Evolutionary conservation across 2,329 filamentous ascomycete genomes (phyloP).

Genomic region (Akanthomyces muscarius): DNA sequence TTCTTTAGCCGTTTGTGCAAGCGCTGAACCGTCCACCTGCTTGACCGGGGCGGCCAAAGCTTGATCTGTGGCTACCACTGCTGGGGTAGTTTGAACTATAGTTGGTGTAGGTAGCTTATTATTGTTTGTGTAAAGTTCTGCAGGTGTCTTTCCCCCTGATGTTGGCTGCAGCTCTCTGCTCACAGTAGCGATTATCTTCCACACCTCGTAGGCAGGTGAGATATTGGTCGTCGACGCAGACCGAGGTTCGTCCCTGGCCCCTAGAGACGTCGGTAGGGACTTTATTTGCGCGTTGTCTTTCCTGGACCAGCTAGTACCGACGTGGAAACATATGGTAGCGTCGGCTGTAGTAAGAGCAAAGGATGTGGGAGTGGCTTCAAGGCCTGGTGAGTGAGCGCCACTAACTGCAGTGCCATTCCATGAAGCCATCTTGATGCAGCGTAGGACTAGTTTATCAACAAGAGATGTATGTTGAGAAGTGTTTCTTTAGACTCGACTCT

Average conservation of each 20-base stretch:
- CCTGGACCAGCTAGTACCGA: background rate
- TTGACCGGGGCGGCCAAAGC: background rate
- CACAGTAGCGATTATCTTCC: background rate
- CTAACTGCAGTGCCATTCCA: background rate
- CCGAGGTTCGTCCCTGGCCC: background rate
- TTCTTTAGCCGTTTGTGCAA: background rate
- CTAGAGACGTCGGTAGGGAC: background rate
- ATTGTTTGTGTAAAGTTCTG: background rate
- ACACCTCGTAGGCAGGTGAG: background rate
- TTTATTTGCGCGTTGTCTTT: background rate
- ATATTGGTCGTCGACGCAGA: background rate
- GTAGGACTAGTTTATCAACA: background rate
- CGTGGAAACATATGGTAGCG: background rate
- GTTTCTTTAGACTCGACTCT: background rate
- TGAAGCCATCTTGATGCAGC: background rate
- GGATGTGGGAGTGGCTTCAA: background rate
- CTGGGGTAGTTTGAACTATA: background rate
- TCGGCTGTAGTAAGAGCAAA: background rate
- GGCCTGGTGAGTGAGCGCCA: background rate
- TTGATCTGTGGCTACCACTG: background rate
- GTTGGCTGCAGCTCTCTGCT: background rate
- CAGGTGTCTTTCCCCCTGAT: background rate
- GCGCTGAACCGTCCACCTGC: background rate
- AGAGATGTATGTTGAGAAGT: background rate
- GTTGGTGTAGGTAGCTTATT: background rate